A percentile compares a stretch with the other conserved stretches of the same genome.
phyloP scores from a whole-genome alignment of 768 basidiomycete species.

The Lepiota venenata region DNA sequence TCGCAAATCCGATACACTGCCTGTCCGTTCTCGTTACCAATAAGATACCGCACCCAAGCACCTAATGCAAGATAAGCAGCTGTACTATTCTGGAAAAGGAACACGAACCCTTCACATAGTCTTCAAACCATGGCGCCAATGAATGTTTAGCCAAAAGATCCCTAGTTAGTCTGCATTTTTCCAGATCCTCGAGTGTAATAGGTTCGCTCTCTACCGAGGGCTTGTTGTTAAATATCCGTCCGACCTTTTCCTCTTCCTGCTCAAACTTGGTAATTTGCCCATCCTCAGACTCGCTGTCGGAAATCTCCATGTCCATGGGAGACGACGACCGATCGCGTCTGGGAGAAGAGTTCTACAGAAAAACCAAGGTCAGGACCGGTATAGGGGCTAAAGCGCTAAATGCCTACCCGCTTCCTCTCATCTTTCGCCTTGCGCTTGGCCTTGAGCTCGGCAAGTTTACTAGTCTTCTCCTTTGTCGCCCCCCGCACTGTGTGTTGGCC shows the following conservation, averaged over 20 bases:
- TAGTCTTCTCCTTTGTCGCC: slow-evolving; percentile 75
- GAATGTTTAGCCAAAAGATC: slow-evolving; percentile 69
- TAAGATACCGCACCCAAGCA: slow-evolving; percentile 82
- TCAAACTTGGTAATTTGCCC: slow-evolving; percentile 74
- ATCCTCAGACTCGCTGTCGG: slow-evolving; percentile 83
- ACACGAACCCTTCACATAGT: slow-evolving; percentile 71
- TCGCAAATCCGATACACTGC: slow-evolving; percentile 83
- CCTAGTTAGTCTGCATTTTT: slow-evolving; percentile 61
- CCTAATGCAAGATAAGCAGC: slow-evolving; percentile 38
- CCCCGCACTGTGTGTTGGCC: slow-evolving; percentile 75
- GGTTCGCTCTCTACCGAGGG: slow-evolving; percentile 39
- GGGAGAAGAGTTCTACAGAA: slow-evolving; percentile 39
- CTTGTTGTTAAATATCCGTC: slow-evolving; percentile 33
- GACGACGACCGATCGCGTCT: slow-evolving; percentile 74
- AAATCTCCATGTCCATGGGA: slow-evolving; percentile 83
- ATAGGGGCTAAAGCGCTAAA: neutral
- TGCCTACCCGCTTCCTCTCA: slow-evolving; percentile 76
- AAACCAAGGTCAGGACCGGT: slow-evolving; percentile 13
- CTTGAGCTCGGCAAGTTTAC: slow-evolving; percentile 81
- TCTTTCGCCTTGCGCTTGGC: slow-evolving; percentile 86
- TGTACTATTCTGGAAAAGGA: neutral
- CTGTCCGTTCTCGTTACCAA: slow-evolving; percentile 56
- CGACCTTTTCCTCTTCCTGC: slow-evolving; percentile 67
- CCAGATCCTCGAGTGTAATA: slow-evolving; percentile 54
- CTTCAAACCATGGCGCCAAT: slow-evolving; percentile 81